These are phyloP conservation scores for Apiotrichum veenhuisii DNA, from an alignment of 1,284 basidiomycete genomes.

Conservation along the genomic window DNA sequence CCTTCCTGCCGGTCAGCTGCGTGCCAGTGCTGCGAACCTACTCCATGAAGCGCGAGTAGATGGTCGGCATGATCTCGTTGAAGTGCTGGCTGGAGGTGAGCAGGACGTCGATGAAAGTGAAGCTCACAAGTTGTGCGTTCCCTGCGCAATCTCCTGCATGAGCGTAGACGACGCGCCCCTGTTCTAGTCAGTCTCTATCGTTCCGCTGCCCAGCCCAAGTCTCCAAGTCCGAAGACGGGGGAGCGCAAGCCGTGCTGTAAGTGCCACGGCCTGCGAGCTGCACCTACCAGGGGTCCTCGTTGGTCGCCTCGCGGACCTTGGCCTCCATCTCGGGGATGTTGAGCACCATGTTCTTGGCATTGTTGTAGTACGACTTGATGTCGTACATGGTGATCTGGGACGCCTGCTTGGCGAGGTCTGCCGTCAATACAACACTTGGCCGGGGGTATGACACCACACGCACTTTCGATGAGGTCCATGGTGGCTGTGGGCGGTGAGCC, in stretches of 20 bases:
- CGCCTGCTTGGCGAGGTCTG: slow-evolving; percentile 49
- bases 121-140: slow-evolving; percentile 41
- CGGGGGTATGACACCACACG: too few species aligned
- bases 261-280: not conserved
- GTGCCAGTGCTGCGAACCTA: too few species aligned
- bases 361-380: slow-evolving; percentile 87
- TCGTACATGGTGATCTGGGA: slow-evolving; percentile 66
- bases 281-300: slow-evolving; percentile 91
- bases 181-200: slow-evolving; percentile 4
- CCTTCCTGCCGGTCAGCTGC: slow-evolving; percentile 56
- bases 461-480: too few species aligned
- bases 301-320: slow-evolving; percentile 95
- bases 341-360: slow-evolving; percentile 68
- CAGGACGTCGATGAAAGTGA: not conserved
- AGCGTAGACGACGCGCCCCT: slow-evolving; percentile 97
- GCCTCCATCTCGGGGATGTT: slow-evolving; percentile 88
- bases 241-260: too few species aligned
- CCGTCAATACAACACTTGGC: too few species aligned
- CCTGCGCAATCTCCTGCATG: slow-evolving; percentile 90
- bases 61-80: slow-evolving; percentile 99
- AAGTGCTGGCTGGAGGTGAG: slow-evolving; percentile 75
- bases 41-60: slow-evolving; percentile 93
- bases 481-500: not conserved
- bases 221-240: too few species aligned
- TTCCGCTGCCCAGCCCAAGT: too few species aligned